Evolutionary conservation across 2,329 filamentous ascomycete species (phyloP).

Genomic region (Ustulina deusta): DNA sequence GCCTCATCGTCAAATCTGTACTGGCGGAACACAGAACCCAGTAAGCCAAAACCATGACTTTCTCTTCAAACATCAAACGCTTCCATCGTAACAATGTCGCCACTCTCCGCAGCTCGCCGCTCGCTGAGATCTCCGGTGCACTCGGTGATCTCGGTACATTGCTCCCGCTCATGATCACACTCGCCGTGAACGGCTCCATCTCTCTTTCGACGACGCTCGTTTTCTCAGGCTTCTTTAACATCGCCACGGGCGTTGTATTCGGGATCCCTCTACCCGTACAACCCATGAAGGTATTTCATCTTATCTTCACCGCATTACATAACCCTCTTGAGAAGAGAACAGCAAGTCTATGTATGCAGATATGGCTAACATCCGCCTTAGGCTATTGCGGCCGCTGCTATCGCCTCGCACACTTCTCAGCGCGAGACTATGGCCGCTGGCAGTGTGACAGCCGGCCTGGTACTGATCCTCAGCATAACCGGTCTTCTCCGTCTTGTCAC

Average conservation of each 20-base stretch:
- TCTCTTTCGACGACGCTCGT: slow-evolving; percentile 86
- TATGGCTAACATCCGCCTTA: slow-evolving; percentile 47
- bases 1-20: slow-evolving; percentile 14
- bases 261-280: slow-evolving; percentile 93
- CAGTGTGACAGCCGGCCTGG: slow-evolving; percentile 78
- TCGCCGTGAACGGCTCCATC: slow-evolving; percentile 82
- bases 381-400: slow-evolving; percentile 92
- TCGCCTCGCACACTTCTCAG: slow-evolving; percentile 73
- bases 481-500: slow-evolving; percentile 82
- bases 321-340: not conserved
- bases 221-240: slow-evolving; percentile 88
- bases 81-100: slow-evolving; percentile 62
- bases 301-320: not conserved
- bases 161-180: slow-evolving; percentile 81
- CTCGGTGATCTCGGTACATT: slow-evolving; percentile 80
- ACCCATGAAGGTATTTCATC: slow-evolving; percentile 73
- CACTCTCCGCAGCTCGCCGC: slow-evolving; percentile 60
- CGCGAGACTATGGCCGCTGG: slow-evolving; percentile 85
- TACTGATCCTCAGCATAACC: slow-evolving; percentile 82
- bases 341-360: not conserved
- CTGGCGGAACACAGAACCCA: not conserved
- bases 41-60: slow-evolving; percentile 40
- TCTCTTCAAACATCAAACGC: slow-evolving; percentile 48
- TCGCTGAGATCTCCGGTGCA: slow-evolving; percentile 86
- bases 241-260: slow-evolving; percentile 83